Base-by-base conservation (phyloP, 345 rosid genomes). In the Syzygium grande region DNA sequence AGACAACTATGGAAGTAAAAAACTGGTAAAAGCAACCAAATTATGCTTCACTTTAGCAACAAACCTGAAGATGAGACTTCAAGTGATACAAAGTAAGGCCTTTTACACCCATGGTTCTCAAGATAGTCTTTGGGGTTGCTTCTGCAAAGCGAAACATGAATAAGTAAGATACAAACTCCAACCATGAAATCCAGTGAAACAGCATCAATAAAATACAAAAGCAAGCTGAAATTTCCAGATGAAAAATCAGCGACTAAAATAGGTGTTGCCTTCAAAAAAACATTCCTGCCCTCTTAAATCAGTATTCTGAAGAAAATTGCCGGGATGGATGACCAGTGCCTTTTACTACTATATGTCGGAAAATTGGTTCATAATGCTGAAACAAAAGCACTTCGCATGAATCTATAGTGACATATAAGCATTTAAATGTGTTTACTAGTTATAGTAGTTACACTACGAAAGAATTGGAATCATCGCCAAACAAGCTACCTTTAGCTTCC, bases 41-140 rank as follows among this genome's bases (percentile, higher is more conserved):
- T 30, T 84, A 56, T 49, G 85, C 51, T 21, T 56, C 85, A 59
- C 79, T 68, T 68, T 68, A 17, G 46, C 79, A 89, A 53, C 91
- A 85, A 83, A 96, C 99, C 99, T 97, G 99, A 90, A 97, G 97
- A 92, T 97, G 98, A 84, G 98, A 95, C 91, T 97, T 97, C 84
- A 97, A 90, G 89, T 97, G 99, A 91, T 95, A 97, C n/a, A 97
- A 95, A 21, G 99, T 97, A 30, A 97, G 97, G 85, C 99, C 98
- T 89, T 97, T 97, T 85, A 97, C 99, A 59, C 96, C 96, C 99
- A 97, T 97, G 4, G 97, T 95, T 89, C 98, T 94, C 99, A 97
- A 88, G 65, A 97, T 95, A 86, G 97, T 95, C 93, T 97, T 97
- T 1, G 99, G 99, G 9, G 99, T 97, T 85, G 99, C 99, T 93